Conservation (phyloP, 2,329 filamentous ascomycete genomes). For the Aspergillus ustus region DNA sequence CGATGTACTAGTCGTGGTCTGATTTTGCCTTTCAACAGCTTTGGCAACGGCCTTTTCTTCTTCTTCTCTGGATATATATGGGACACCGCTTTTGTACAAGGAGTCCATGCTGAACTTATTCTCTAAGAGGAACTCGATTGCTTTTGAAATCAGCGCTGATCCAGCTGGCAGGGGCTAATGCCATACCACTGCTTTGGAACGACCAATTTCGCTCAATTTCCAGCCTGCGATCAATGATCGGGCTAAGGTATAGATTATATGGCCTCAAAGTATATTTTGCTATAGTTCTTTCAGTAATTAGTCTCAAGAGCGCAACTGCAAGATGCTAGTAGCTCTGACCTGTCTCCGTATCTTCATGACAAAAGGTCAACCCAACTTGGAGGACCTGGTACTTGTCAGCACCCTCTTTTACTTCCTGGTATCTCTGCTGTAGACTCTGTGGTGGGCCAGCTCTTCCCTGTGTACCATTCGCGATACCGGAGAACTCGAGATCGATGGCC, state of each 20-base stretch:
- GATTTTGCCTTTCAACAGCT: conserved; percentile 48
- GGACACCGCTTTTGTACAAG: conserved; percentile 61
- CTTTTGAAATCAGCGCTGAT: conserved; percentile 33
- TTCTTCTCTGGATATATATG: conserved; percentile 66
- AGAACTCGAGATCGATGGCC: conserved; percentile 69
- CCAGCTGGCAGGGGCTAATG: background rate
- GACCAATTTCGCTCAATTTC: conserved; percentile 65
- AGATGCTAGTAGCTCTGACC: conserved; percentile 38
- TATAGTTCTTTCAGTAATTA: conserved; percentile 24
- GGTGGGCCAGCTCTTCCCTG: conserved; percentile 47
- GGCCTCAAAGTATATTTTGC: conserved; percentile 63
- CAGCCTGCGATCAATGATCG: conserved; percentile 57
- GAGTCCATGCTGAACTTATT: conserved; percentile 63
- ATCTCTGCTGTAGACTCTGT: conserved; percentile 61
- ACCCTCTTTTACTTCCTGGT: conserved; percentile 63
- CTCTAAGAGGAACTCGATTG: conserved; percentile 64
- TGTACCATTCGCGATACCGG: conserved; percentile 60
- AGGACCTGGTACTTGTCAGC: conserved; percentile 68
- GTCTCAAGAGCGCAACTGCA: background rate
- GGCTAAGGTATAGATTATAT: conserved; percentile 68
- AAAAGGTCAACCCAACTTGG: conserved; percentile 69
- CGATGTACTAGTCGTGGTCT: conserved; percentile 38
- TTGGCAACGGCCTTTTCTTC: conserved; percentile 53
- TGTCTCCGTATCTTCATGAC: conserved; percentile 59
- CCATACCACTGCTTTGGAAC: conserved; percentile 58